Evolutionary conservation across 768 basidiomycete genomes (phyloP), one percentile per base, ranked within the genome.

Genomic region (Russula lepida): DNA sequence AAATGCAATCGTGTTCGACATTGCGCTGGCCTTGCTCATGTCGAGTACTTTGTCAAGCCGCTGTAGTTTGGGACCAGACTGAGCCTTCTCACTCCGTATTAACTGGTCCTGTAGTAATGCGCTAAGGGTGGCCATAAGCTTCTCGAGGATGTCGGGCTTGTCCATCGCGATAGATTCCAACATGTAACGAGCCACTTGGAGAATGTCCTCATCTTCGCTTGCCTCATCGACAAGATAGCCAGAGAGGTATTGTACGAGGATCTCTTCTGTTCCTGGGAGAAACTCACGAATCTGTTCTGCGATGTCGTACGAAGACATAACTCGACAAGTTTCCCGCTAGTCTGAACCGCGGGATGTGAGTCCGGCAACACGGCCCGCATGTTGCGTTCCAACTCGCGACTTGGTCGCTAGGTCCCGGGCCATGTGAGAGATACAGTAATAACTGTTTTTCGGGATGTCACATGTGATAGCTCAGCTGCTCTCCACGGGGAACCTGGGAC

Each of bases 221-320:
- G 89, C 89, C 71, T 94, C 91, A 71, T 92, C 91, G 57, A 92
- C 83, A 30, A 93, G 83, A 69, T 90, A 91, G 43, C 91, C 91
- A n/a, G 88, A 78, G 32, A 94, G 80, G 69, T 93, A 94, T 62
- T 92, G 86, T 4, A 92, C 85, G 63, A 93, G 81, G 63, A 90
- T 81, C 70, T 93, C 91, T 68, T 94, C 92, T 1, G 89, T 85
- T 9, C 83, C 89, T 0, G 88, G 88, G 58, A 91, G 81, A 46
- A 72, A 76, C 11, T 75, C 73, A 30, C 88, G 81, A 63, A 92
- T 90, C 70, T 89, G 85, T 71, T 89, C 84, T 21, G 89, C 88
- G 66, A 92, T 86, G 67, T 89, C 86, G 62, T 83, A 79, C 46
- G 84, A 81, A 50, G 85, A 83, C 86, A 88, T 88, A 23, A 6